A percentile compares a stretch with the other conserved stretches of the same genome.
Evolutionary conservation across 2,329 filamentous ascomycete species (phyloP).

Genomic region (Alternaria sp.): DNA sequence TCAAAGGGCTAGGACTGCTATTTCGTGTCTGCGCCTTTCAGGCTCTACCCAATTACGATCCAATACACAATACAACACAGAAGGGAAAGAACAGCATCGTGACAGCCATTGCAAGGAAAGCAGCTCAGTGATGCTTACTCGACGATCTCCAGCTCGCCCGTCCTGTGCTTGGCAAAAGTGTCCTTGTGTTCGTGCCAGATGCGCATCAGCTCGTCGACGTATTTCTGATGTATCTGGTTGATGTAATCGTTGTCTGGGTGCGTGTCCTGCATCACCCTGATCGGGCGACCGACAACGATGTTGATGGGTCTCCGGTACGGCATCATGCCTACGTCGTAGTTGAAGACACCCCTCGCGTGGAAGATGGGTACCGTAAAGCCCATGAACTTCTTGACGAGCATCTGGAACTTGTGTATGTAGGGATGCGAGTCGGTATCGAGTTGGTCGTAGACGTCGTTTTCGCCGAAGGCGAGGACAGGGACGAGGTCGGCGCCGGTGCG

Average conservation of each 20-base stretch:
- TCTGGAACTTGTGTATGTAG: slow-evolving; percentile 78
- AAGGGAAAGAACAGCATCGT: not conserved
- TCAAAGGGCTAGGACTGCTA: not conserved
- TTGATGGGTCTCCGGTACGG: slow-evolving; percentile 89
- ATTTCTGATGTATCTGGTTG: slow-evolving; percentile 78
- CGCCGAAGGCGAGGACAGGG: slow-evolving; percentile 89
- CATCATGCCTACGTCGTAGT: slow-evolving; percentile 97
- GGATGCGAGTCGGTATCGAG: slow-evolving; percentile 79
- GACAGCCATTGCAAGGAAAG: not conserved
- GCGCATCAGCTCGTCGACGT: slow-evolving; percentile 75
- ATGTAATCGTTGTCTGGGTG: slow-evolving; percentile 77
- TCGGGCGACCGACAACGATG: slow-evolving; percentile 85
- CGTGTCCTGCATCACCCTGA: slow-evolving; percentile 68
- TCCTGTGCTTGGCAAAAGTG: slow-evolving; percentile 68
- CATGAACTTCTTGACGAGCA: slow-evolving; percentile 81
- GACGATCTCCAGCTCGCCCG: slow-evolving; percentile 71
- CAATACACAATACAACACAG: not conserved
- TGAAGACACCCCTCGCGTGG: slow-evolving; percentile 91
- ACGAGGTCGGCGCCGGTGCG: slow-evolving; percentile 92
- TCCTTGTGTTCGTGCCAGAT: slow-evolving; percentile 83
- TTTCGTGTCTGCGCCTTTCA: not conserved
- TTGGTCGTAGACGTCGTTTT: slow-evolving; percentile 96
- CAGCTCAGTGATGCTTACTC: slow-evolving; percentile 49
- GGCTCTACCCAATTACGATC: not conserved
- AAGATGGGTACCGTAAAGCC: slow-evolving; percentile 93